These are phyloP conservation scores for Fusarium torreyae DNA, from an alignment of 2,329 filamentous ascomycete genomes.

Conservation along the genomic window DNA sequence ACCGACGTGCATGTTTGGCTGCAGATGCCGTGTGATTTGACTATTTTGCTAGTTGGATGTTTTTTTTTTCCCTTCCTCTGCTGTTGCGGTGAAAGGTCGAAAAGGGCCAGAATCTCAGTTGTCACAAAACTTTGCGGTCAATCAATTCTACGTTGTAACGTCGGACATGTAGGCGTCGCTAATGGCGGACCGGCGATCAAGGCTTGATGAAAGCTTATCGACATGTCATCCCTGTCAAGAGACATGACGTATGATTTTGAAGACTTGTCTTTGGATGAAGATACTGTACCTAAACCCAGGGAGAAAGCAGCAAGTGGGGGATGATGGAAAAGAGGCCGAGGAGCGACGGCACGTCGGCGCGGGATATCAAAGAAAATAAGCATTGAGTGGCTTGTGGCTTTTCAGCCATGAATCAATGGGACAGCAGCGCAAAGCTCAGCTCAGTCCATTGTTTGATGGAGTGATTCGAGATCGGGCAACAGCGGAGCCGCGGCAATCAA, in stretches of 20 bases:
- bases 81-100: conserved; percentile 37
- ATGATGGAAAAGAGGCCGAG: conserved; percentile 5
- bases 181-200: conserved; percentile 26
- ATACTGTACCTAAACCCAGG: neutral
- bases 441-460: neutral
- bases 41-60: neutral
- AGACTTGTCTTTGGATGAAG: conserved; percentile 5
- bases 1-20: conserved; percentile 29
- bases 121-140: neutral
- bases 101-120: neutral
- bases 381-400: conserved; percentile 17
- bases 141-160: neutral
- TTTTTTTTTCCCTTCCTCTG: conserved; percentile 10
- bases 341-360: conserved; percentile 33
- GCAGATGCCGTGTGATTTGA: conserved; percentile 22
- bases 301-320: neutral
- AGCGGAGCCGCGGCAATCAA: conserved; percentile 30
- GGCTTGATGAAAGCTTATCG: conserved; percentile 35
- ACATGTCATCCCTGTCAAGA: conserved; percentile 17
- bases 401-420: conserved; percentile 1
- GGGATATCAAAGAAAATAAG: neutral
- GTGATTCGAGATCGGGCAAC: conserved; percentile 15
- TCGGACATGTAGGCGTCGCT: neutral
- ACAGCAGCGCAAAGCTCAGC: neutral
- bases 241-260: conserved; percentile 35